phyloP scores from a whole-genome alignment of 1,284 basidiomycete genomes.

The Rhodotorula sp. region DNA sequence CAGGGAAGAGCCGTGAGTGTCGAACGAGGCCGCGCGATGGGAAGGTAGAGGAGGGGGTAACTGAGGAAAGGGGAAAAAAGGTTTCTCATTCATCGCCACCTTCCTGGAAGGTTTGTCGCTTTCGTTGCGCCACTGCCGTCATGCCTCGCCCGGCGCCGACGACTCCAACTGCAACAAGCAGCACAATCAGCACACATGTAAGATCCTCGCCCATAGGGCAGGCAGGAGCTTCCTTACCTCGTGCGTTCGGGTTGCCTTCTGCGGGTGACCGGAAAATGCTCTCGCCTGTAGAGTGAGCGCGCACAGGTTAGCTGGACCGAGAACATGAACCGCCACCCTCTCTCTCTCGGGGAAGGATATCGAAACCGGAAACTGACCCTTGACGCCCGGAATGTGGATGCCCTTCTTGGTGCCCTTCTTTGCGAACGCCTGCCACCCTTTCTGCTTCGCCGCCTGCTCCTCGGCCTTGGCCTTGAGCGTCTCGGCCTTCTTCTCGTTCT shows the following conservation, averaged over 20 bases:
- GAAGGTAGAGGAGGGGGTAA: no score
- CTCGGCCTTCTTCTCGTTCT: conserved; percentile 74
- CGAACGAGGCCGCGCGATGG: background rate
- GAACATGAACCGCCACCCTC: background rate
- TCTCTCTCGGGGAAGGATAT: background rate
- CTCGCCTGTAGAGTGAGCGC: conserved; percentile 22
- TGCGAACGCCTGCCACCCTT: conserved; percentile 95
- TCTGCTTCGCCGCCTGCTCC: conserved; percentile 83
- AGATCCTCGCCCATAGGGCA: conserved; percentile 19
- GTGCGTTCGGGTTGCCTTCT: conserved; percentile 69
- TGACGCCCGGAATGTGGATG: conserved; percentile 61
- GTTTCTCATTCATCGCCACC: conserved; percentile 18
- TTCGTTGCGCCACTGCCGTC: conserved; percentile 62
- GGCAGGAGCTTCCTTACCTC: conserved; percentile 56
- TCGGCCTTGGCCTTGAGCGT: conserved; percentile 92
- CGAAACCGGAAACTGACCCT: conserved; percentile 59
- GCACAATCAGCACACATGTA: conserved; percentile 31
- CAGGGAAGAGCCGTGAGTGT: background rate
- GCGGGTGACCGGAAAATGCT: conserved; percentile 88
- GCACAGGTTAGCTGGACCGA: no score
- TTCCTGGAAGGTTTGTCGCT: conserved; percentile 36
- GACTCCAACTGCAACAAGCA: conserved; percentile 69
- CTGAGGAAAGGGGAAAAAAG: background rate
- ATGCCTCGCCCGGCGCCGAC: conserved; percentile 91
- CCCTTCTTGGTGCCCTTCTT: conserved; percentile 96